Conservation (phyloP, 257 asterid genomes). For the Solanum raphanifolium region DNA sequence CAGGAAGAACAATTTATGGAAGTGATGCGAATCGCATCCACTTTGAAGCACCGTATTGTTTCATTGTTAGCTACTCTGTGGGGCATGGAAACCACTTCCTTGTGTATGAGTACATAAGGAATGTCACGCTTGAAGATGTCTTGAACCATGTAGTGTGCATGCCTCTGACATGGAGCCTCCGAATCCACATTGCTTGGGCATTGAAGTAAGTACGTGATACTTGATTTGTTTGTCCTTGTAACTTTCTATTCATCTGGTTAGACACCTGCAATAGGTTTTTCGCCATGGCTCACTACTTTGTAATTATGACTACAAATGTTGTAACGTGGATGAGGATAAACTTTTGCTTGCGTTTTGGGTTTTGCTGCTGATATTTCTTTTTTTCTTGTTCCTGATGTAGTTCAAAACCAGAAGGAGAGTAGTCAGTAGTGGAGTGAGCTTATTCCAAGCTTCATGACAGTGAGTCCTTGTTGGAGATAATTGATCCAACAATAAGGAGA, state of each 20-base stretch:
- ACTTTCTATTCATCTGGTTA: neutral
- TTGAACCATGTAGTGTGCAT: constrained; percentile 39
- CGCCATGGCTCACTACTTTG: neutral
- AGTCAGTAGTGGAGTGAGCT: constrained; percentile 60
- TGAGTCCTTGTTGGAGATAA: constrained; percentile 52
- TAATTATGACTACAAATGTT: too few relatives aligned
- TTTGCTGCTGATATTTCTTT: too few relatives aligned
- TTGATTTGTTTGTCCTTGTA: neutral
- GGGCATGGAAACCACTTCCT: constrained; percentile 70
- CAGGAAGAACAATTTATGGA: constrained; percentile 78
- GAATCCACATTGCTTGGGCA: constrained; percentile 65
- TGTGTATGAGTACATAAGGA: constrained; percentile 59
- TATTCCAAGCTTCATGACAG: constrained; percentile 65
- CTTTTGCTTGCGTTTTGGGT: too few relatives aligned
- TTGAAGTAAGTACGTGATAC: constrained; percentile 39
- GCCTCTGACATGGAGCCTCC: constrained; percentile 57
- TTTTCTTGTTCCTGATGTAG: too few relatives aligned
- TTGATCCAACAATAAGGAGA: constrained; percentile 54
- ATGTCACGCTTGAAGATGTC: constrained; percentile 55
- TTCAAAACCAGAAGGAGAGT: too few relatives aligned
- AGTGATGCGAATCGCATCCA: constrained; percentile 47
- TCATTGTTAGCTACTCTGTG: constrained; percentile 58
- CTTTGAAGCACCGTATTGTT: constrained; percentile 74
- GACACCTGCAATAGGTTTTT: neutral
- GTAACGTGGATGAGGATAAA: too few relatives aligned